These are phyloP conservation scores for Didymella lethalis DNA, from an alignment of 2,329 filamentous ascomycete species.

Conservation along the genomic window DNA sequence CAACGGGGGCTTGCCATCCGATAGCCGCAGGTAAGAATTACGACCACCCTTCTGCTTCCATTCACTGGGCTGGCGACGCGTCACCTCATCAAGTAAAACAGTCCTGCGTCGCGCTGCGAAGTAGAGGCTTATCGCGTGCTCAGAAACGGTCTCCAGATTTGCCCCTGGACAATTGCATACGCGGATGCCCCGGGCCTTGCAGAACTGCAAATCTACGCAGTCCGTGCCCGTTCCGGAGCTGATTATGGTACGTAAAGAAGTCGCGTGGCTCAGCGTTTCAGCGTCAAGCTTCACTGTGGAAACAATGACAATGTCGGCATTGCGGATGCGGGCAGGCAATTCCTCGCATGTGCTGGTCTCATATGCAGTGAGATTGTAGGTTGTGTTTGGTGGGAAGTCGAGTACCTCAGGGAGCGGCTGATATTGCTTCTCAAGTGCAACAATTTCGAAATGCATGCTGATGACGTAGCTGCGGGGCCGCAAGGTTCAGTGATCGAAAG, in stretches of 20 bases:
- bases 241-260: slow-evolving; percentile 53
- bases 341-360: slow-evolving; percentile 34
- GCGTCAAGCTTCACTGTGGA: slow-evolving; percentile 54
- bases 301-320: slow-evolving; percentile 58
- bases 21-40: slow-evolving; percentile 43
- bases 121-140: slow-evolving; percentile 61
- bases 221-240: slow-evolving; percentile 59
- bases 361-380: slow-evolving; percentile 55
- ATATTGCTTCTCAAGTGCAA: slow-evolving; percentile 55
- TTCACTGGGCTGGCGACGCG: slow-evolving; percentile 42
- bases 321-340: slow-evolving; percentile 53
- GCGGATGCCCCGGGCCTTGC: slow-evolving; percentile 53
- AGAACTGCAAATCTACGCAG: slow-evolving; percentile 56
- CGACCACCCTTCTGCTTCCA: slow-evolving; percentile 54
- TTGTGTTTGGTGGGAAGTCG: slow-evolving; percentile 45
- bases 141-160: slow-evolving; percentile 58
- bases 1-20: slow-evolving; percentile 52
- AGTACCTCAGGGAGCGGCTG: slow-evolving; percentile 53
- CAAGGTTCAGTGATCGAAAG: neutral
- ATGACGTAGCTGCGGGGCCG: slow-evolving; percentile 17
- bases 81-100: slow-evolving; percentile 41
- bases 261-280: slow-evolving; percentile 47
- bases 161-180: slow-evolving; percentile 58
- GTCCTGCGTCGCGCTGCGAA: slow-evolving; percentile 57
- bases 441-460: slow-evolving; percentile 54